Base-by-base conservation (phyloP, 352 stramenopile genomes). In the Pythium apleroticum region DNA sequence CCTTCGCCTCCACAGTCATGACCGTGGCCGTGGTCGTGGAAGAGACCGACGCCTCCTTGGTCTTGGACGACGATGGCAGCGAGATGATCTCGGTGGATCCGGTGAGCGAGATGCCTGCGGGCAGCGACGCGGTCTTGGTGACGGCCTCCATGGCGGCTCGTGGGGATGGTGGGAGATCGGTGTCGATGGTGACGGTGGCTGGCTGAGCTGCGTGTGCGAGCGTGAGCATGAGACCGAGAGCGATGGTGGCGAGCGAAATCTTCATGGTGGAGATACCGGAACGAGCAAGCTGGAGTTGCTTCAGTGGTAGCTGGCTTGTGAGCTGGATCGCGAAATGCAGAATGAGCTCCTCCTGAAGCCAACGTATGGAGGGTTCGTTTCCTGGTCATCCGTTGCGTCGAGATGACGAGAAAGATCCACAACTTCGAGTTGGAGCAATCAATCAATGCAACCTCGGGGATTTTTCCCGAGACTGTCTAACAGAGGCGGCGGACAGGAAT, bases 71-170 rank as follows among this genome's bases (percentile, higher is more conserved):
- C 9, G 43, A 50, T 28, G 43, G 43, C n/a, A 19, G n/a, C 2
- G 43, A 6, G 43, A 50, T 50, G 43, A 50, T 28, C 43, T 50
- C 43, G 9, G 43, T 28, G 43, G 43, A 50, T 27, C 43, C 43
- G 5, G 43, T 50, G 20, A 50, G 43, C 9, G 43, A 25, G n/a
- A 50, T 20, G 43, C 43, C 43, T 17, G 20, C 7, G 4, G 43
- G 43, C 43, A 50, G 20, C 43, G 43, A 24, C 43, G 43, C 43
- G 20, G 20, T 12, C 43, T 50, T 50, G n/a, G 43, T 50, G 43
- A 50, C 22, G n/a, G 43, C 43, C 20, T 50, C 43, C 19, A 50
- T 50, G 43, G 43, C 43, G 20, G 43, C 43, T 50, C 28, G n/a
- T 17, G 43, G 43, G 9, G 43, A 50, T 4, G 43, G 43, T 28